A percentile compares a stretch with the other conserved stretches of the same genome.
Conservation (phyloP, 2,329 filamentous ascomycete genomes). For the Trichophyton benhamiae region DNA sequence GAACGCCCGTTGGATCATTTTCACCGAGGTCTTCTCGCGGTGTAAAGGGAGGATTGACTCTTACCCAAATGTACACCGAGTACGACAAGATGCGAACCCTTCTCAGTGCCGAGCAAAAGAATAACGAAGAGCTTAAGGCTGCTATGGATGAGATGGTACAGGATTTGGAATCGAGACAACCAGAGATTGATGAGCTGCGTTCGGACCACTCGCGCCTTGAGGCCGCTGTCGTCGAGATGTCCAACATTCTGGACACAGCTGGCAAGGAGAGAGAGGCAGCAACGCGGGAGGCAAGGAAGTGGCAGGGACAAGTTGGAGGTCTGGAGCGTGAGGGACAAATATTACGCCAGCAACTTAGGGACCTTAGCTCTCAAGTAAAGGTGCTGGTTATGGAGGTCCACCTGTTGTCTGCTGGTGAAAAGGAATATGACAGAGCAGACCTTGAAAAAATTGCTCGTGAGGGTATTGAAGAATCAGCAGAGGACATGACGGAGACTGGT, state of each 20-base stretch:
- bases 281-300: conserved; percentile 65
- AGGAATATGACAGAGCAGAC: conserved; percentile 61
- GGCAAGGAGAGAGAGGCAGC: conserved; percentile 69
- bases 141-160: conserved; percentile 77
- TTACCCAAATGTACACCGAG: conserved; percentile 53
- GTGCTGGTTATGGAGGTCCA: conserved; percentile 80
- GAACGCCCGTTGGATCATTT: conserved; percentile 39
- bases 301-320: conserved; percentile 57
- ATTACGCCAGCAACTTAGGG: conserved; percentile 72
- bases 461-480: conserved; percentile 58
- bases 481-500: conserved; percentile 72
- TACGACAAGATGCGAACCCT: conserved; percentile 51
- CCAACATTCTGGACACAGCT: conserved; percentile 68
- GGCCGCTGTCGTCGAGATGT: conserved; percentile 70
- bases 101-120: conserved; percentile 61
- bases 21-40: conserved; percentile 42
- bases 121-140: conserved; percentile 59
- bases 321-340: conserved; percentile 58
- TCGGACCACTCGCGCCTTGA: conserved; percentile 70
- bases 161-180: conserved; percentile 71
- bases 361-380: conserved; percentile 81
- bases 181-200: conserved; percentile 76
- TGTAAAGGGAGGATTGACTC: conserved; percentile 42
- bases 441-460: conserved; percentile 67
- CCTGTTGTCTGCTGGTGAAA: conserved; percentile 60